Base-by-base conservation (phyloP, 2,329 filamentous ascomycete species). In the Fusarium brachygibbosum region DNA sequence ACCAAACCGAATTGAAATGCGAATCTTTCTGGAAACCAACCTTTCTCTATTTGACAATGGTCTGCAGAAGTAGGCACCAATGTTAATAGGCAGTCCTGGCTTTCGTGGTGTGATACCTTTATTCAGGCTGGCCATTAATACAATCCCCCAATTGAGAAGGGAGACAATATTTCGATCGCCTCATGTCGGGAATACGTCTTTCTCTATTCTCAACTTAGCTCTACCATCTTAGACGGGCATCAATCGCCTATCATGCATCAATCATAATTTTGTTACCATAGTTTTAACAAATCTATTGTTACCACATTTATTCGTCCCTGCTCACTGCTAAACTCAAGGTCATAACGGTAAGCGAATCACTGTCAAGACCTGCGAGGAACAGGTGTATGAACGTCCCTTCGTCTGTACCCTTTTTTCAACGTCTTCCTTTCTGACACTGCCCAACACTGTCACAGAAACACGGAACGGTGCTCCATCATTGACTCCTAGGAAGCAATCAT, bases 1-100 rank as follows among this genome's bases (percentile, higher is more conserved):
- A 69, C 37, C 49, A 58, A 59, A 62, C 50, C 50, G 68, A 74
- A 62, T 61, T 62, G 61, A 66, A 65, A 64, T 71, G 61, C 52
- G 62, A 49, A 44, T 59, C 53, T 44, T 66, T 70, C 58, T 69
- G 59, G 57, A 60, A 61, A 42, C 29, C 31, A 37, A 52, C 53
- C n/a, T 29, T 41, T 31, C 13, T 28, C 28, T 44, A 16, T 23
- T 41, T 44, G 25, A 35, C 35, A 40, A 28, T 5, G 13, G 13
- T 14, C 21, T n/a, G 23, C 25, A 35, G 28, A 12, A 49, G 21
- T 29, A n/a, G 48, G n/a, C 32, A 17, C 21, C 5, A 19, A 19
- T 9, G n/a, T 29, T 17, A 17, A n/a, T 16, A 19, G 32, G 13
- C 14, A 50, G 46, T 14, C 37, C 6, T n/a, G n/a, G 3, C 23